phyloP scores from a whole-genome alignment of 179 eudicot species.

The Silene noctiflora region DNA sequence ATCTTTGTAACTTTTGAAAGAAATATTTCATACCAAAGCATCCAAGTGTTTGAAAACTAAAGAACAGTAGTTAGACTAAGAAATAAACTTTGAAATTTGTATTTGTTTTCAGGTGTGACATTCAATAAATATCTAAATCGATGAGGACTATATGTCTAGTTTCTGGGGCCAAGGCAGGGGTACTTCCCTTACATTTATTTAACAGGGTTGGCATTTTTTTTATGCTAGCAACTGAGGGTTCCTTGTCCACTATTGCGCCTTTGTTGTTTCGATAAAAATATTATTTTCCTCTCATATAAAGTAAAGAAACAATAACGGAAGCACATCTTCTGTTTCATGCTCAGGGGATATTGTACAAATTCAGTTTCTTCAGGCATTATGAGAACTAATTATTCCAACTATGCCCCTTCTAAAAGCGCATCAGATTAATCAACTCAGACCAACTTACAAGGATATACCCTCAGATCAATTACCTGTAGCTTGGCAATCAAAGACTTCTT shows the following conservation, averaged over 20 bases:
- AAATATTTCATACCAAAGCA: conserved; percentile 4
- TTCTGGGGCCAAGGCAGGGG: conserved; percentile 7
- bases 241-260: not conserved
- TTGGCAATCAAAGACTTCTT: conserved; percentile 79
- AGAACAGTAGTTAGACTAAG: not conserved
- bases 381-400: not conserved
- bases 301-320: not conserved
- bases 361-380: not conserved
- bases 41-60: not conserved
- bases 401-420: not conserved
- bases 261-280: not conserved
- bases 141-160: not conserved
- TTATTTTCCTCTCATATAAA: not conserved
- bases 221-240: not conserved
- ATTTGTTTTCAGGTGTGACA: not conserved
- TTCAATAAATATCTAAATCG: not conserved
- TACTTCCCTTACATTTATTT: not conserved
- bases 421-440: conserved; percentile 3
- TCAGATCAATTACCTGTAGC: conserved; percentile 60
- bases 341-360: not conserved
- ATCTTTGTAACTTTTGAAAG: not conserved
- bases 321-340: conserved; percentile 5
- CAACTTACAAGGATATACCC: not conserved
- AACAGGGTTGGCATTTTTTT: not conserved
- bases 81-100: not conserved